phyloP scores from a whole-genome alignment of 164 flowering plant species.

The Brasenia schreberi region DNA sequence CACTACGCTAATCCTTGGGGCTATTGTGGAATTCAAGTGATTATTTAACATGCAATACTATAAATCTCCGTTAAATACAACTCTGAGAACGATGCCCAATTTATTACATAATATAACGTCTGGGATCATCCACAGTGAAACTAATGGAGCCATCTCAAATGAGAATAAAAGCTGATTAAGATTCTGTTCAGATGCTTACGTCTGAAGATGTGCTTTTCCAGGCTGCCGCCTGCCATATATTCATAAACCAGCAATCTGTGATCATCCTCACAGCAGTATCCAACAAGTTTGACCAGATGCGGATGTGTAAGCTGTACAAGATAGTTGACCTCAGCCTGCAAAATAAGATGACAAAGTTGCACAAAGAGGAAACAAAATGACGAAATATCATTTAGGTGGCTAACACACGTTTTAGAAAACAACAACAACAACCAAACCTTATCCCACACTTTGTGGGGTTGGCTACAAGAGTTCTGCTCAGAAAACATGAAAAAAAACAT shows the following conservation, averaged over 20 bases:
- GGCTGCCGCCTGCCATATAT: slow-evolving; percentile 81
- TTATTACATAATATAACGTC: background rate
- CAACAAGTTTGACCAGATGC: slow-evolving; percentile 86
- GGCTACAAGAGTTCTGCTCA: too few species aligned
- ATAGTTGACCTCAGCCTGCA: slow-evolving; percentile 89
- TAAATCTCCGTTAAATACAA: background rate
- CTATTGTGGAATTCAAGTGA: too few species aligned
- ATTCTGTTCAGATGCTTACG: slow-evolving; percentile 33
- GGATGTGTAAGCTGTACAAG: slow-evolving; percentile 81
- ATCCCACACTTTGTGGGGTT: too few species aligned
- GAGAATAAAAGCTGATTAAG: background rate
- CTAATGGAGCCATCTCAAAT: too few species aligned
- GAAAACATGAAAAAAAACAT: too few species aligned
- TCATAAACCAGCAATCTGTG: slow-evolving; percentile 85
- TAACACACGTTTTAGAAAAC: background rate
- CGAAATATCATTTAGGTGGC: background rate
- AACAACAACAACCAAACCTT: too few species aligned
- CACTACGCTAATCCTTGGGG: too few species aligned
- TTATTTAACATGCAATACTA: too few species aligned
- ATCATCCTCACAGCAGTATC: slow-evolving; percentile 90
- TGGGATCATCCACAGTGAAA: background rate
- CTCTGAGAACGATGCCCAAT: background rate
- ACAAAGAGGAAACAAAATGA: background rate
- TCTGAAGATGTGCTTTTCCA: slow-evolving; percentile 78
- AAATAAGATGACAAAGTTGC: background rate